Percentiles rank a stretch among this genome's conserved stretches.
Evolutionary conservation across 2,329 filamentous ascomycete species (phyloP).

Genomic region (Aspergillus sp.): DNA sequence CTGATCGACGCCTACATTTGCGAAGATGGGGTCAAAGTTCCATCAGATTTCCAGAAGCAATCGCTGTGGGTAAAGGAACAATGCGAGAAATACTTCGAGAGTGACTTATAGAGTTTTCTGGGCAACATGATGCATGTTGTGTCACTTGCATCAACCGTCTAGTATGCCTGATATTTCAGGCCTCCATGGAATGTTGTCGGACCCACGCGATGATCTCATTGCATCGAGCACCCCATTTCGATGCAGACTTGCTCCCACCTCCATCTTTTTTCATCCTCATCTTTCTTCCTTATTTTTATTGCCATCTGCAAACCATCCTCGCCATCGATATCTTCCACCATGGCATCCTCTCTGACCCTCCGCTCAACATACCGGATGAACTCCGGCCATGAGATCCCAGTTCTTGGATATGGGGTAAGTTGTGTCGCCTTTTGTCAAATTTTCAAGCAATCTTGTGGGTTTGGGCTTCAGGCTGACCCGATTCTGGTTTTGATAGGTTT

Average conservation of each 20-base stretch:
- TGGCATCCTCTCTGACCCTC: constrained; percentile 15
- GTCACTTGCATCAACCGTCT: too few species aligned
- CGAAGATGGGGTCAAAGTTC: background rate
- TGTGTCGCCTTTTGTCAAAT: too few species aligned
- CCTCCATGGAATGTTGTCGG: too few species aligned
- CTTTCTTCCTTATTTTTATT: background rate
- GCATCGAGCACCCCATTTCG: too few species aligned
- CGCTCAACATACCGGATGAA: constrained; percentile 47
- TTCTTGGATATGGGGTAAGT: constrained; percentile 55
- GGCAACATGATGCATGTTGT: too few species aligned
- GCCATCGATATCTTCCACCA: constrained; percentile 4
- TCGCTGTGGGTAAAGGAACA: background rate
- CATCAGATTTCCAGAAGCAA: background rate
- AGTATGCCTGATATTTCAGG: too few species aligned
- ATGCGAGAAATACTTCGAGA: background rate
- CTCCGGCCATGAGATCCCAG: constrained; percentile 58
- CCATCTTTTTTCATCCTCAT: background rate
- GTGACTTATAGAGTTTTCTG: too few species aligned
- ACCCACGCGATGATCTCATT: too few species aligned
- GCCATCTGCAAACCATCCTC: too few species aligned
- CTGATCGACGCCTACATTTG: background rate
- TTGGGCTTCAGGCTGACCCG: too few species aligned
- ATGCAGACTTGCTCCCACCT: background rate
- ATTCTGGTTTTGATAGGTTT: constrained; percentile 17
- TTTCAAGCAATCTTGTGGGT: too few species aligned